These are phyloP conservation scores for Astrothelium subdiscretum DNA, from an alignment of 495 filamentous ascomycete species.

Conservation along the genomic window DNA sequence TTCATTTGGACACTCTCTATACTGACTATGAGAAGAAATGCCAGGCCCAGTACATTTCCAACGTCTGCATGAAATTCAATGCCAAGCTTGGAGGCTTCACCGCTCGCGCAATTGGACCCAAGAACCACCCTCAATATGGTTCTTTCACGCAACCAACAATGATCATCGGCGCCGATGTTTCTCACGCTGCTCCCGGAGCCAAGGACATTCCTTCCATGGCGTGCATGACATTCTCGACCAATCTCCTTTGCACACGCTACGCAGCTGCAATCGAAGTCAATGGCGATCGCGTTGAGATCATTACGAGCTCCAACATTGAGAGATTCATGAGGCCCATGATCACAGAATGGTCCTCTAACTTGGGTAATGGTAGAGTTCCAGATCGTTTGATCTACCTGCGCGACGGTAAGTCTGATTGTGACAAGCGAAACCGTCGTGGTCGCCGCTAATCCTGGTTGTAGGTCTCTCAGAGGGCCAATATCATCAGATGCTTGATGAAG, in stretches of 20 bases:
- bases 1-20: neutral
- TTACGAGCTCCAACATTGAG: conserved; percentile 50
- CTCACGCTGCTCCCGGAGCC: conserved; percentile 61
- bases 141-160: conserved; percentile 39
- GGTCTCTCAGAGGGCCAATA: conserved; percentile 75
- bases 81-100: conserved; percentile 86
- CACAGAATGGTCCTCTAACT: conserved; percentile 47
- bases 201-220: conserved; percentile 60
- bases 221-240: conserved; percentile 72
- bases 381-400: conserved; percentile 80
- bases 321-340: conserved; percentile 51
- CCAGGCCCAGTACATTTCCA: conserved; percentile 68
- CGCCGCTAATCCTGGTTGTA: neutral
- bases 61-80: conserved; percentile 90
- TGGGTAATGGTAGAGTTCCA: conserved; percentile 40
- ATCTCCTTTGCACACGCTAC: conserved; percentile 50
- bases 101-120: conserved; percentile 29
- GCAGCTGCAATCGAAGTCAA: conserved; percentile 67
- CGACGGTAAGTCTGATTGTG: conserved; percentile 44
- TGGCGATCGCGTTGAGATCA: conserved; percentile 62
- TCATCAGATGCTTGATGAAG: conserved; percentile 57
- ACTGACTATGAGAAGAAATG: conserved; percentile 28
- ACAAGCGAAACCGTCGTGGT: neutral
- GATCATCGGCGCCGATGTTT: conserved; percentile 83
- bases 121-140: conserved; percentile 9